These are phyloP conservation scores for Lunasporangiospora selenospora DNA, from an alignment of 192 early-diverging fungal genomes.

Conservation along the genomic window DNA sequence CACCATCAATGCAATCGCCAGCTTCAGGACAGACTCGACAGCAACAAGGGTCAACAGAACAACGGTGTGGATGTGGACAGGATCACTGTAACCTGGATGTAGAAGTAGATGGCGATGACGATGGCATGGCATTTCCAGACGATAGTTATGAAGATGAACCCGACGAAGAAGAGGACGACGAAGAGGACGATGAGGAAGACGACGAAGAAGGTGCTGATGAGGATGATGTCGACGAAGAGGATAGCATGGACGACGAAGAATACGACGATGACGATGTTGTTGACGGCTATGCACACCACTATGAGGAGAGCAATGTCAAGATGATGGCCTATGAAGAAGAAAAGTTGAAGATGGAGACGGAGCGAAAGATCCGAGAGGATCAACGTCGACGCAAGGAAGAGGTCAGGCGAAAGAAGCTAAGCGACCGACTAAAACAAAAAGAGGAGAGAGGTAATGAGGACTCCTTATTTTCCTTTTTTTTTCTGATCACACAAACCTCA, in stretches of 20 bases:
- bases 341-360: conserved; percentile 41
- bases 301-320: conserved; percentile 41
- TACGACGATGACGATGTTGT: conserved; percentile 43
- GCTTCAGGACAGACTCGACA: too few species aligned
- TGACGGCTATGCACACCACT: conserved; percentile 46
- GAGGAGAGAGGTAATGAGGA: conserved; percentile 46
- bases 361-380: conserved; percentile 38
- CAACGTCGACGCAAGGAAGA: conserved; percentile 42
- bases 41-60: conserved; percentile 13
- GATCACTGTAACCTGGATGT: too few species aligned
- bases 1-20: too few species aligned
- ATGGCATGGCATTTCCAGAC: conserved; percentile 32
- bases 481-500: too few species aligned
- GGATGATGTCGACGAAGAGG: conserved; percentile 22
- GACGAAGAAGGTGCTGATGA: conserved; percentile 24
- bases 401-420: conserved; percentile 29
- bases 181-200: conserved; percentile 30
- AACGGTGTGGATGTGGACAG: conserved; percentile 25
- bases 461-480: too few species aligned
- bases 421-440: conserved; percentile 36
- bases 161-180: conserved; percentile 35
- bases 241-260: conserved; percentile 44
- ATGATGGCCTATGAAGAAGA: conserved; percentile 48
- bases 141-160: conserved; percentile 49
- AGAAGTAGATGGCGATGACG: conserved; percentile 29